A percentile compares a stretch with the other conserved stretches of the same genome.
Conservation (phyloP, 768 basidiomycete genomes). For the Pulveroboletus sp. region DNA sequence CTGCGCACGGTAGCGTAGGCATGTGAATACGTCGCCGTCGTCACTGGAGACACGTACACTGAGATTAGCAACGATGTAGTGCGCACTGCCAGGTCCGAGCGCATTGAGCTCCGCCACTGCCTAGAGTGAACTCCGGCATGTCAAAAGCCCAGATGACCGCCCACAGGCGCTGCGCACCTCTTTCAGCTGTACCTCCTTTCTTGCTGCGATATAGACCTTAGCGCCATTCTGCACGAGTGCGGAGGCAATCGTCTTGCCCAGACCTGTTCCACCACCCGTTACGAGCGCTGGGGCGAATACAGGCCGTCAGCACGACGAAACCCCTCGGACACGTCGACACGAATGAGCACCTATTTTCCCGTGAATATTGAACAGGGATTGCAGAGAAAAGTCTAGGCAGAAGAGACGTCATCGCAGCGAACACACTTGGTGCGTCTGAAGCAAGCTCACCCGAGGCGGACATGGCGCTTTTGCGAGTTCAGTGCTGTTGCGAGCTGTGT, state of each 20-base stretch:
- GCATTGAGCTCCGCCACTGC: conserved; percentile 58
- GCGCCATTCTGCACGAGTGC: conserved; percentile 83
- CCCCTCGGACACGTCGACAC: not conserved
- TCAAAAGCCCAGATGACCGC: conserved; percentile 31
- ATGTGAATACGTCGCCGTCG: not conserved
- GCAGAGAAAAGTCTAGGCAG: conserved; percentile 43
- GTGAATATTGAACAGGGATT: conserved; percentile 58
- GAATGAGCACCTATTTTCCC: conserved; percentile 57
- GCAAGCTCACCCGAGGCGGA: conserved; percentile 10
- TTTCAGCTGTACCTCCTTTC: conserved; percentile 75
- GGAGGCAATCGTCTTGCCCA: conserved; percentile 80
- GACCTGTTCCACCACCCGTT: conserved; percentile 79
- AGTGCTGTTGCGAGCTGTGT: not conserved
- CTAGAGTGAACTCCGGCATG: conserved; percentile 23
- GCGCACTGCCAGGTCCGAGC: conserved; percentile 52
- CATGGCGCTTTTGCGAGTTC: conserved; percentile 8
- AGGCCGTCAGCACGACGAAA: not conserved
- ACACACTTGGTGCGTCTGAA: not conserved
- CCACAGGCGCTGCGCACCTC: conserved; percentile 41
- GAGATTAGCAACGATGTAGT: conserved; percentile 73
- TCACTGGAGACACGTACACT: conserved; percentile 42
- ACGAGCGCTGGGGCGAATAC: conserved; percentile 53
- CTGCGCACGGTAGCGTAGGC: conserved; percentile 31
- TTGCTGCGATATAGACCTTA: conserved; percentile 84
- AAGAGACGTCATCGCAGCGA: not conserved